Base-by-base conservation (phyloP, 306 rosid species). In the Rubus parviflorus region DNA sequence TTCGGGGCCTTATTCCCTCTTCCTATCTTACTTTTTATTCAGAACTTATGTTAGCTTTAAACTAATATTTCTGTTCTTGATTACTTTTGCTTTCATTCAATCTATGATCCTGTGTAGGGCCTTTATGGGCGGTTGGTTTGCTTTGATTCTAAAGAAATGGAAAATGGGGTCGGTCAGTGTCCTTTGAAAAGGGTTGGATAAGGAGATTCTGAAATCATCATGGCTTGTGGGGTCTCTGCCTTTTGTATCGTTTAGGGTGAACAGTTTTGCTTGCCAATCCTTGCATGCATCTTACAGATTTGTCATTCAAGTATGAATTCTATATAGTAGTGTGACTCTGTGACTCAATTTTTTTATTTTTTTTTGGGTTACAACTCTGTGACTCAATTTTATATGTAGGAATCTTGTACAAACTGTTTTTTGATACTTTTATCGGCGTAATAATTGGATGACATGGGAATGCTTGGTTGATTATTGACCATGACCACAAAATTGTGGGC, bases 1-100 rank as follows among this genome's bases (percentile, higher is more conserved):
- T 79, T 90, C 71, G 78, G 85, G 82, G 80, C 76, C 88, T 77
- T 79, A 60, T 77, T 77, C 72, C 47, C 78, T 75, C 79, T 62
- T 68, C 66, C 64, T 74, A 80, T 80, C 74, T 84, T 76, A 79
- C 54, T 70, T 47, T 60, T 38, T 38, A 41, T 49, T 48, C 75
- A 76, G 75, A 67, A 48, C 41, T 57, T 42, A 66, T 41, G 56
- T 19, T 37, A 41, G 63, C 20, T 56, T 56, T 6, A 23, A 71
- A 58, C 43, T 42, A 68, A 43, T 77, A 6, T 14, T 11, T 30
- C 10, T 60, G 41, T 45, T 74, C 40, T 4, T 23, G 66, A 42
- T 66, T 30, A 20, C 12, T 30, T 62, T 58, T 22, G 25, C 54
- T 30, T 62, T 68, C 57, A 8, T 35, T 23, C 15, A 1, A 15